These are phyloP conservation scores for Starmerella vitae DNA, from an alignment of 805 yeast genomes.

Conservation along the genomic window DNA sequence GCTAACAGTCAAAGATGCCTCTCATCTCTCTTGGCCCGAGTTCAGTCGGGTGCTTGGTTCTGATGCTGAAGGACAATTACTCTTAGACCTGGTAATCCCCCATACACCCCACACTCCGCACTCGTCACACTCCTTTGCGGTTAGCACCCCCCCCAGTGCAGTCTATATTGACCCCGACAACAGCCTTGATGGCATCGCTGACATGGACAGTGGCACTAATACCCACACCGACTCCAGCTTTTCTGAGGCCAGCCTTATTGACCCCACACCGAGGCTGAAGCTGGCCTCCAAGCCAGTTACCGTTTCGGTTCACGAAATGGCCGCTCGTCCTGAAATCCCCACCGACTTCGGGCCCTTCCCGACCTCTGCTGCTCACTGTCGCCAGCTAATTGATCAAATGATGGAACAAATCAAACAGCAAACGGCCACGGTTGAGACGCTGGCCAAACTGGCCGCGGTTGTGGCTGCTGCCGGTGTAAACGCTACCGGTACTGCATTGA, in stretches of 20 bases:
- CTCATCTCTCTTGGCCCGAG: no score
- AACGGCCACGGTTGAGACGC: slow-evolving; percentile 2
- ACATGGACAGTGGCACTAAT: background rate
- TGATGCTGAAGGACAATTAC: no score
- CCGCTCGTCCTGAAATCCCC: no score
- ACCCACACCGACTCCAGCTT: background rate
- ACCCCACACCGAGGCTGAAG: background rate
- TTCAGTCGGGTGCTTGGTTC: no score
- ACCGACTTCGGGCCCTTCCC: slow-evolving; percentile 2
- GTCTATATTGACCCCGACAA: background rate
- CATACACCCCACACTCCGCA: no score
- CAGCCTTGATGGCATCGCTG: background rate
- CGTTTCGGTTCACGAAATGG: no score
- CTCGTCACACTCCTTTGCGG: no score
- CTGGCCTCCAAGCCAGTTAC: background rate
- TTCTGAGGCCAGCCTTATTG: background rate
- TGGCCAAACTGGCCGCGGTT: slow-evolving; percentile 9
- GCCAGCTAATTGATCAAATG: background rate
- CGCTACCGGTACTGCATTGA: background rate
- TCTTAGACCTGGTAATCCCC: no score
- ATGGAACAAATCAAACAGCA: slow-evolving; percentile 2
- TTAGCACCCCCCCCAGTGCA: no score
- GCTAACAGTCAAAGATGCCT: no score
- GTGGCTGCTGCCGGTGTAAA: slow-evolving; percentile 5
- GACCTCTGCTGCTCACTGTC: slow-evolving; percentile 1